Evolutionary conservation across 192 early-diverging fungal genomes (phyloP).

Genomic region (Geranomyces michiganensis): DNA sequence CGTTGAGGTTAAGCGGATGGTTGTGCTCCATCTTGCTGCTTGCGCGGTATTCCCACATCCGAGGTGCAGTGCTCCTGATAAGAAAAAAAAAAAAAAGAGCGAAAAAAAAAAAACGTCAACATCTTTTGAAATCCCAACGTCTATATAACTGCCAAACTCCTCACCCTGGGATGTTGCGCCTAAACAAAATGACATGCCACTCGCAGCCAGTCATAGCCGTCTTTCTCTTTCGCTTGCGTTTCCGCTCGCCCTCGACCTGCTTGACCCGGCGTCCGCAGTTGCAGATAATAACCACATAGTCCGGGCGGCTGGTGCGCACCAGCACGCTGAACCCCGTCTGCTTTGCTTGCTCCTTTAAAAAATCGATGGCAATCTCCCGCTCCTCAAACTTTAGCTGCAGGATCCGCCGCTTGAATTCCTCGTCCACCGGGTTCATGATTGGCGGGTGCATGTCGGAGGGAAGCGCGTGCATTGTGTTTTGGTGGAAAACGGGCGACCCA

Average conservation of each 20-base stretch:
- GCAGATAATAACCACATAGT: constrained; percentile 45
- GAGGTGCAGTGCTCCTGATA: constrained; percentile 23
- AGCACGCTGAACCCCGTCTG: constrained; percentile 34
- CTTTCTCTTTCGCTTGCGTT: constrained; percentile 38
- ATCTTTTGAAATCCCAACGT: no score
- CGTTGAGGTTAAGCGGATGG: constrained; percentile 27
- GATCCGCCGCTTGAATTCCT: constrained; percentile 26
- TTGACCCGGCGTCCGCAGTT: constrained; percentile 37
- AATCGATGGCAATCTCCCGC: constrained; percentile 31
- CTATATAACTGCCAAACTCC: not conserved
- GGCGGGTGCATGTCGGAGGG: constrained; percentile 13
- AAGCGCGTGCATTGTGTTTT: not conserved
- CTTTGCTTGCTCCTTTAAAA: constrained; percentile 28
- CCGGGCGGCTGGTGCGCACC: constrained; percentile 35
- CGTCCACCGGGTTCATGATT: constrained; percentile 28
- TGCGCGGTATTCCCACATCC: constrained; percentile 38
- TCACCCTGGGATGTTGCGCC: constrained; percentile 22
- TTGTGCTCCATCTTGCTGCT: constrained; percentile 42
- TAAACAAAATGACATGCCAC: constrained; percentile 44
- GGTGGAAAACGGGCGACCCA: constrained; percentile 5
- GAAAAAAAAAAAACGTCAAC: not conserved
- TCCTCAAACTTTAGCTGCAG: constrained; percentile 30
- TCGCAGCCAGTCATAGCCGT: constrained; percentile 44
- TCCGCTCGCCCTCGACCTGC: constrained; percentile 27
- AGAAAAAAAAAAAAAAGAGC: not conserved